phyloP scores from a whole-genome alignment of 179 eudicot genomes.

The Drosera spatulata region DNA sequence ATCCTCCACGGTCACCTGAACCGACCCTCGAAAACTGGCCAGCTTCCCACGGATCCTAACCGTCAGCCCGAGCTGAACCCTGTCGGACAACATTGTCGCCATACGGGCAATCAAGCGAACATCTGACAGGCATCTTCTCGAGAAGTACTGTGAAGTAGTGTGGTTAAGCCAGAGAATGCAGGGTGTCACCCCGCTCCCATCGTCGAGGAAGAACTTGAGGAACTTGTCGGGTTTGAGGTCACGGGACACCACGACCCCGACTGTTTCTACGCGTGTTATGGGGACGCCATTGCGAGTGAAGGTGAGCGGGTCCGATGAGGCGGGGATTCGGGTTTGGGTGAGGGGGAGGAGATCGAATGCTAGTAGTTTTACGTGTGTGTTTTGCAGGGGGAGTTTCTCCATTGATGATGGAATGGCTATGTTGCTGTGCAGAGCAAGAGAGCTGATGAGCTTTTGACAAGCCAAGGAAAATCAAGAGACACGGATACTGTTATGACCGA shows the following conservation, averaged over 20 bases:
- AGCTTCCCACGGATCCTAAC: constrained; percentile 64
- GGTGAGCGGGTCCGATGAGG: constrained; percentile 19
- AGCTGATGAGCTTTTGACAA: too few species aligned
- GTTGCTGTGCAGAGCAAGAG: too few species aligned
- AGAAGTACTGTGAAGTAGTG: constrained; percentile 45
- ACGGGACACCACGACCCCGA: constrained; percentile 61
- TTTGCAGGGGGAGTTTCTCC: background rate
- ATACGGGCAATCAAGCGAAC: constrained; percentile 47
- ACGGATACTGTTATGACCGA: too few species aligned
- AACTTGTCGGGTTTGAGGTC: constrained; percentile 53
- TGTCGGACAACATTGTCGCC: constrained; percentile 21
- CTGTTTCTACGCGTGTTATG: constrained; percentile 50
- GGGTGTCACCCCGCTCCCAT: constrained; percentile 62
- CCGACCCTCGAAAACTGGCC: constrained; percentile 38
- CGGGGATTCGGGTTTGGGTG: constrained; percentile 2
- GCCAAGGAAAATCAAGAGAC: too few species aligned
- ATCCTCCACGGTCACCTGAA: constrained; percentile 80
- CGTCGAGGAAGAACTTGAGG: constrained; percentile 61
- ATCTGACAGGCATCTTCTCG: constrained; percentile 49
- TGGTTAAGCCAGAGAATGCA: constrained; percentile 89
- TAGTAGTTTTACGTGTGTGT: constrained; percentile 1
- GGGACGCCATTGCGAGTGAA: constrained; percentile 32
- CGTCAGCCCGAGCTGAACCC: constrained; percentile 34
- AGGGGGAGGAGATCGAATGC: constrained; percentile 8
- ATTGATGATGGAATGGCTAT: background rate